phyloP scores from a whole-genome alignment of 192 early-diverging fungal genomes.

The Martensiomyces pterosporus region DNA sequence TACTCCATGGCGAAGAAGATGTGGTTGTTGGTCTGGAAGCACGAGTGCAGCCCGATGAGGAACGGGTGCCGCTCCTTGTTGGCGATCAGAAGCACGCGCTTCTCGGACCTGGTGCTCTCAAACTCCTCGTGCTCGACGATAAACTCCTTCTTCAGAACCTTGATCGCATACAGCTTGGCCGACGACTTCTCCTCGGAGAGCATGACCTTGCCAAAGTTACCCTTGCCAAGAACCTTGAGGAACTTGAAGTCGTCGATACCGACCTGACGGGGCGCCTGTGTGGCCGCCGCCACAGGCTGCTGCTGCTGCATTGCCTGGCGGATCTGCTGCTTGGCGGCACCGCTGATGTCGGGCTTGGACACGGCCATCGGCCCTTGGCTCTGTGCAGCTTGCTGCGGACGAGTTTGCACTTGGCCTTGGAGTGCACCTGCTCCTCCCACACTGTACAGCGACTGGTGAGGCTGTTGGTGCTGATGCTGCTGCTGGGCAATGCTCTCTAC shows the following conservation, averaged over 20 bases:
- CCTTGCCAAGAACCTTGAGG: constrained; percentile 92
- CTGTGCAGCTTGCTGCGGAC: neutral
- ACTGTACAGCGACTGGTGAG: constrained; percentile 15
- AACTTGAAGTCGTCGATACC: constrained; percentile 92
- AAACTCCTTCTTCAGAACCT: constrained; percentile 97
- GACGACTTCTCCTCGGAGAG: constrained; percentile 87
- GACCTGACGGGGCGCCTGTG: constrained; percentile 34
- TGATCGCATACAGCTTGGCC: constrained; percentile 89
- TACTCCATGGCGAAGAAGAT: constrained; percentile 99
- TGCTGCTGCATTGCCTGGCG: constrained; percentile 43
- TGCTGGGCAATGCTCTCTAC: constrained; percentile 9
- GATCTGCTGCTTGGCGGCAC: constrained; percentile 36
- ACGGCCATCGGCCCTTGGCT: too few species aligned
- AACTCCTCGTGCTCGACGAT: constrained; percentile 99
- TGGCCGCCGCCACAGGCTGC: constrained; percentile 5
- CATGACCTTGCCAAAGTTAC: constrained; percentile 99
- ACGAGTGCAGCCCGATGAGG: constrained; percentile 92
- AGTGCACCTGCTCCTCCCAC: constrained; percentile 3
- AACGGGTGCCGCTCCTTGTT: constrained; percentile 92
- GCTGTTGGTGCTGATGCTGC: constrained; percentile 19
- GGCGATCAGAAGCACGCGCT: constrained; percentile 88
- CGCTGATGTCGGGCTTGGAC: constrained; percentile 7
- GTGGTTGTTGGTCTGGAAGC: constrained; percentile 91
- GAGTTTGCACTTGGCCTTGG: neutral
- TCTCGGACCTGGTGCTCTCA: constrained; percentile 89